Conservation (phyloP, 2,329 filamentous ascomycete genomes). For the Peltaster fructicola region DNA sequence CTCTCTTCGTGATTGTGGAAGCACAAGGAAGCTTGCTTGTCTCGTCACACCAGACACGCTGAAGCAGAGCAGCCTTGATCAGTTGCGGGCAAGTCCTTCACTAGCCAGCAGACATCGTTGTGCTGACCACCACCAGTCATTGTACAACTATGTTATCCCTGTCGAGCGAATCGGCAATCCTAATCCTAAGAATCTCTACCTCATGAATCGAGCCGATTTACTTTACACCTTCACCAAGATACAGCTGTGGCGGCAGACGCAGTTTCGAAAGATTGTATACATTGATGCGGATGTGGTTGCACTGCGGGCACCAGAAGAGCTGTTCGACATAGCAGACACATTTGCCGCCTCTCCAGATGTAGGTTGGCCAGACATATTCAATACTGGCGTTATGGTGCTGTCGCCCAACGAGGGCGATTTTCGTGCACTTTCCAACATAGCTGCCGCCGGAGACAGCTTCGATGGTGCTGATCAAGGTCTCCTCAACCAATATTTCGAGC, state of each 20-base stretch:
- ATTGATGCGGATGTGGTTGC: slow-evolving; percentile 90
- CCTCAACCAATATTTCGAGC: slow-evolving; percentile 82
- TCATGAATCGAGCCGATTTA: slow-evolving; percentile 84
- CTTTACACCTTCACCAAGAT: slow-evolving; percentile 95
- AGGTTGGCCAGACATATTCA: slow-evolving; percentile 96
- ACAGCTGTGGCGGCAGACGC: slow-evolving; percentile 75
- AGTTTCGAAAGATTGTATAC: slow-evolving; percentile 86
- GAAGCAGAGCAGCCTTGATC: slow-evolving; percentile 53
- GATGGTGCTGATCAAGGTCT: slow-evolving; percentile 94
- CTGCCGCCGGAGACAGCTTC: slow-evolving; percentile 76
- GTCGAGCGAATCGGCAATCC: slow-evolving; percentile 64
- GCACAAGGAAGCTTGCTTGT: slow-evolving; percentile 68
- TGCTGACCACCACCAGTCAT: slow-evolving; percentile 33
- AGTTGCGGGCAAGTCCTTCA: slow-evolving; percentile 46
- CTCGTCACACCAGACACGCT: slow-evolving; percentile 69
- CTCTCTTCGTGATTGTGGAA: slow-evolving; percentile 79
- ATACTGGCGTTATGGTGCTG: slow-evolving; percentile 90
- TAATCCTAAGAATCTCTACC: slow-evolving; percentile 61
- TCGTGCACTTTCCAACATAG: slow-evolving; percentile 67
- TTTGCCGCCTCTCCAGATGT: slow-evolving; percentile 77
- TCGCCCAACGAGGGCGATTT: slow-evolving; percentile 76
- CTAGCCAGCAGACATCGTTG: background rate
- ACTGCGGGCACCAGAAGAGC: slow-evolving; percentile 76
- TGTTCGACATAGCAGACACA: slow-evolving; percentile 49
- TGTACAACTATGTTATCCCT: slow-evolving; percentile 80